Conservation (phyloP, 2,329 filamentous ascomycete species). For the Zalaria obscura region DNA sequence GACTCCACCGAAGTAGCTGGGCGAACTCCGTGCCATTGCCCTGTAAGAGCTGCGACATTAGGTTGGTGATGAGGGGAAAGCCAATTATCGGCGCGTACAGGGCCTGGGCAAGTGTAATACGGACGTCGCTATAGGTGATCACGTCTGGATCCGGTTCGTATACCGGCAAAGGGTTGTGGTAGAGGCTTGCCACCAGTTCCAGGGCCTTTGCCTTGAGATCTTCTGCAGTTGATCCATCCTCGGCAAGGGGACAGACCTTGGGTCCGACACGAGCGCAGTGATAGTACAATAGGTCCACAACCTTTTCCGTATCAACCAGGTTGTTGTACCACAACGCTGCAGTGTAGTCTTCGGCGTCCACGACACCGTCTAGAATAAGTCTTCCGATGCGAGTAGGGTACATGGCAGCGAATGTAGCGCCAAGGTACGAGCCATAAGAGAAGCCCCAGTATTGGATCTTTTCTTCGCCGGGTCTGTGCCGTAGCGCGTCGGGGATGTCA, state of each 20-base stretch:
- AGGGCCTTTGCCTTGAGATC: slow-evolving; percentile 21
- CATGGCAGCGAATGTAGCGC: slow-evolving; percentile 26
- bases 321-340: slow-evolving; percentile 23
- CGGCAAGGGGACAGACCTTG: slow-evolving; percentile 22
- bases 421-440: slow-evolving; percentile 25
- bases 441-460: slow-evolving; percentile 23
- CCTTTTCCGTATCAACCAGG: slow-evolving; percentile 29
- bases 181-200: slow-evolving; percentile 20
- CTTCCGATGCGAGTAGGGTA: slow-evolving; percentile 22
- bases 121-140: slow-evolving; percentile 26
- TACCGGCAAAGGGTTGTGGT: slow-evolving; percentile 26
- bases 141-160: slow-evolving; percentile 19
- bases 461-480: slow-evolving; percentile 13
- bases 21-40: too few species aligned
- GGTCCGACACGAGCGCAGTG: slow-evolving; percentile 29
- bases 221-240: slow-evolving; percentile 10
- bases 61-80: slow-evolving; percentile 16
- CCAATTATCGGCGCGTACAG: slow-evolving; percentile 20
- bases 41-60: too few species aligned
- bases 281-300: slow-evolving; percentile 28
- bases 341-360: slow-evolving; percentile 24
- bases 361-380: slow-evolving; percentile 32
- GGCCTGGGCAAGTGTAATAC: slow-evolving; percentile 19
- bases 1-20: too few species aligned
- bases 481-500: background rate